Percentiles rank a stretch among this genome's conserved stretches.
These are phyloP conservation scores for Mikania micrantha DNA, from an alignment of 129 eudicot genomes.

Conservation along the genomic window DNA sequence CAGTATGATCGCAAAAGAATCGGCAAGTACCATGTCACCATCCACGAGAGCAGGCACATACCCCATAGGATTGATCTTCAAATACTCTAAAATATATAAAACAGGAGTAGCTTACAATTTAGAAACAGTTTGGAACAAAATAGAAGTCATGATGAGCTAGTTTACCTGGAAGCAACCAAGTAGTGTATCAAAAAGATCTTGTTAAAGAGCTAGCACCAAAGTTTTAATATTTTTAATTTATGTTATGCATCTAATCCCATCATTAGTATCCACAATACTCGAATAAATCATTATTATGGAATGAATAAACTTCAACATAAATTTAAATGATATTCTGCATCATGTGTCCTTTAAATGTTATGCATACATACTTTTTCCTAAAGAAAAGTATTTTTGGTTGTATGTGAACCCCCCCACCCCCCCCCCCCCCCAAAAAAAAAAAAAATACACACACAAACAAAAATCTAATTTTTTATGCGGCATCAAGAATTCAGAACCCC, in stretches of 20 bases:
- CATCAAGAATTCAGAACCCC: too few relatives aligned
- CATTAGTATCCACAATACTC: background rate
- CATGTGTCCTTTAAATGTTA: too few relatives aligned
- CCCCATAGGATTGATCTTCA: conserved; percentile 73
- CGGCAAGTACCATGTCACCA: conserved; percentile 51
- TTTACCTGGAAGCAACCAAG: too few relatives aligned
- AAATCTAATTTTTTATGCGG: too few relatives aligned
- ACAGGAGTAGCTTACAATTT: background rate
- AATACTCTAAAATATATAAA: conserved; percentile 39
- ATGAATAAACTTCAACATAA: too few relatives aligned
- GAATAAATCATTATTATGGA: background rate
- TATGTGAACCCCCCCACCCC: too few relatives aligned
- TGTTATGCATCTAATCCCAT: background rate
- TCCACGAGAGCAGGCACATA: conserved; percentile 64
- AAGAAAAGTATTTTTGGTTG: too few relatives aligned
- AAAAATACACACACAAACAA: too few relatives aligned
- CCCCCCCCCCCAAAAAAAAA: too few relatives aligned
- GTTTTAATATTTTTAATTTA: background rate
- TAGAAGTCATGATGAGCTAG: too few relatives aligned
- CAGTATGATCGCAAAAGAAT: conserved; percentile 76
- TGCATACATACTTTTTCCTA: too few relatives aligned
- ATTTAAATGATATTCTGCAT: too few relatives aligned
- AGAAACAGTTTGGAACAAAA: background rate
- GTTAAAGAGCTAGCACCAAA: background rate
- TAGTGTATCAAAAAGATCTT: background rate